These are phyloP conservation scores for Panicum virgatum DNA, from an alignment of 202 grass and related monocot genomes.

Conservation along the genomic window DNA sequence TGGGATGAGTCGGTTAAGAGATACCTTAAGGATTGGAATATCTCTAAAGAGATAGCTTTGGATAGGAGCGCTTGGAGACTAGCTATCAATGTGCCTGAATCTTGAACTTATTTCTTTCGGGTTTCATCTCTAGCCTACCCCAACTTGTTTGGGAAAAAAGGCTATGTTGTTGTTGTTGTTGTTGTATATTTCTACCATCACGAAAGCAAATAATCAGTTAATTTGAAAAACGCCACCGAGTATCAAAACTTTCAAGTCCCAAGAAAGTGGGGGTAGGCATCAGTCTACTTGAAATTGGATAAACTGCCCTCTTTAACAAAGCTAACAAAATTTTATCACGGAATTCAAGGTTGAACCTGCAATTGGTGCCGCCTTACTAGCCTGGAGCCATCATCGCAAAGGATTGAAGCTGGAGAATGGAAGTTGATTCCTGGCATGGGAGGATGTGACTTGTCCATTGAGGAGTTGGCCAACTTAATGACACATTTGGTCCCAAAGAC, in stretches of 20 bases:
- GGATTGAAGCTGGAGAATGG: constrained; percentile 52
- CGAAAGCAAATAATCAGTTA: neutral
- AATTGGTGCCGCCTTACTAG: constrained; percentile 83
- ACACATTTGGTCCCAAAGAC: neutral
- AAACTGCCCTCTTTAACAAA: neutral
- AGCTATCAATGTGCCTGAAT: no score
- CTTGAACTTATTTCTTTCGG: no score
- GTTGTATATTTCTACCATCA: no score
- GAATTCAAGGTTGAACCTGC: constrained; percentile 83
- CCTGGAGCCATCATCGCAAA: constrained; percentile 53
- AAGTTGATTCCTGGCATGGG: constrained; percentile 38
- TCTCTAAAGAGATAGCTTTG: no score
- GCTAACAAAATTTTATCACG: constrained; percentile 1
- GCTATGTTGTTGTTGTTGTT: no score
- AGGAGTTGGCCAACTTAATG: neutral
- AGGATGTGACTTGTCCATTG: constrained; percentile 30
- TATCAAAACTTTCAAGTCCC: neutral
- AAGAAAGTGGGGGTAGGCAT: neutral
- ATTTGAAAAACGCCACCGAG: neutral
- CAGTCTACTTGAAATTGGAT: neutral
- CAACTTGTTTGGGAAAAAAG: no score
- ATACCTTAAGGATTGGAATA: no score
- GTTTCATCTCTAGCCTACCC: no score
- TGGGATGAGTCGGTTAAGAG: no score
- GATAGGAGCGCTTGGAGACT: no score